These are phyloP conservation scores for Sicyos baderoa DNA, from an alignment of 306 rosid species.

Conservation along the genomic window DNA sequence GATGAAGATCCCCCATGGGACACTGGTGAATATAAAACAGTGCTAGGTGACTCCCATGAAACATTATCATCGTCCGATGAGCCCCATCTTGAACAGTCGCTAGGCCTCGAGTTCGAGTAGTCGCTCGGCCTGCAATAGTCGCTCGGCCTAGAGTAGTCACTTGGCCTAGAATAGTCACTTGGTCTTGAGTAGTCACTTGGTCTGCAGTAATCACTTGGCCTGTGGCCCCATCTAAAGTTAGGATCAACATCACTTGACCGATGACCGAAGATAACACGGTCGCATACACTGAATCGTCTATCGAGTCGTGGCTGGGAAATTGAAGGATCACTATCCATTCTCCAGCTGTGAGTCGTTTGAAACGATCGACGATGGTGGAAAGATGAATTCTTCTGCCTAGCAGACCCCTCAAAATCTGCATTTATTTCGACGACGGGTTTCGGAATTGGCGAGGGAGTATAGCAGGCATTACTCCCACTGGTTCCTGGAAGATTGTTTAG, in stretches of 20 bases:
- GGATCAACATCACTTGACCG: conserved; percentile 66
- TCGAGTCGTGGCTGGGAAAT: conserved; percentile 64
- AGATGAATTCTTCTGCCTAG: conserved; percentile 85
- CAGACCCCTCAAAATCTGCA: conserved; percentile 96
- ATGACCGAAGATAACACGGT: conserved; percentile 78
- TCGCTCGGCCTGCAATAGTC: conserved; percentile 29
- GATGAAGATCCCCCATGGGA: conserved; percentile 59
- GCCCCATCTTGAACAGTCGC: conserved; percentile 92
- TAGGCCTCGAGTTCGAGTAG: conserved; percentile 33
- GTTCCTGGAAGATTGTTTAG: conserved; percentile 90
- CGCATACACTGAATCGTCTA: conserved; percentile 90
- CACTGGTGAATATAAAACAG: conserved; percentile 76
- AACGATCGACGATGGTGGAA: conserved; percentile 91
- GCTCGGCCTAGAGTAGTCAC: conserved; percentile 29
- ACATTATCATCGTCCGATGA: conserved; percentile 93
- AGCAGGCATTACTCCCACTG: conserved; percentile 62
- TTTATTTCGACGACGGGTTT: conserved; percentile 70
- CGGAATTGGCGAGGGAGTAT: conserved; percentile 95
- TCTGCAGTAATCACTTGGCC: conserved; percentile 86
- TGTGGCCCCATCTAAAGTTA: conserved; percentile 65
- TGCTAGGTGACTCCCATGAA: conserved; percentile 84
- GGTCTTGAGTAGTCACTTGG: conserved; percentile 64
- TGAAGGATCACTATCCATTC: conserved; percentile 80
- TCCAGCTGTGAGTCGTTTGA: conserved; percentile 81
- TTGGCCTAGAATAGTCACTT: conserved; percentile 36